These are phyloP conservation scores for Phytophthora sp. DNA, from an alignment of 352 stramenopile genomes.

Conservation along the genomic window DNA sequence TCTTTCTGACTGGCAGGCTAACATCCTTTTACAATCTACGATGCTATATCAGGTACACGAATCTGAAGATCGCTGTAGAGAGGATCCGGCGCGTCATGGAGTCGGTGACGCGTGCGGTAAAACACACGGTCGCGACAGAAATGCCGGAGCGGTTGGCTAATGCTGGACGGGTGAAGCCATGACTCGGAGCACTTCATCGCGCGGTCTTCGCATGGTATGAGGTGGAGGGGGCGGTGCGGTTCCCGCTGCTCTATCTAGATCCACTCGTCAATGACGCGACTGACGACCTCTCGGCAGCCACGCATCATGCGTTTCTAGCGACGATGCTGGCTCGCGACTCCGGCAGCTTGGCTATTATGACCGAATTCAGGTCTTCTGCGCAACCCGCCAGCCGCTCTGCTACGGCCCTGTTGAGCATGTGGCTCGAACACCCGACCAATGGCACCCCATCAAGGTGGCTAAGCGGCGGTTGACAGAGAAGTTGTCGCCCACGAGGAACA, in stretches of 20 bases:
- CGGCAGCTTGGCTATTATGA: too few species aligned
- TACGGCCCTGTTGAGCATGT: neutral
- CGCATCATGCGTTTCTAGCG: neutral
- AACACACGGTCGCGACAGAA: neutral
- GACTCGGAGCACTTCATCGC: neutral
- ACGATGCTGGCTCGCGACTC: neutral
- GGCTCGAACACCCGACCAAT: neutral
- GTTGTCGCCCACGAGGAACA: too few species aligned
- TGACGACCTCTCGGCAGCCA: neutral
- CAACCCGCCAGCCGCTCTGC: too few species aligned
- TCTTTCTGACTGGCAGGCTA: slow-evolving; percentile 4
- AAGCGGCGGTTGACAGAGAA: too few species aligned
- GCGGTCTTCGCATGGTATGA: neutral
- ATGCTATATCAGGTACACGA: neutral
- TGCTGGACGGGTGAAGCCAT: neutral
- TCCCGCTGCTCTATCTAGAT: neutral
- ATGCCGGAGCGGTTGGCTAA: neutral
- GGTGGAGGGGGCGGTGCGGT: neutral
- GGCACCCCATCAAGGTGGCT: slow-evolving; percentile 11
- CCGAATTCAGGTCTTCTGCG: too few species aligned
- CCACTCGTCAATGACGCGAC: neutral
- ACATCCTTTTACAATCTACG: too few species aligned
- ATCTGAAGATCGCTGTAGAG: neutral
- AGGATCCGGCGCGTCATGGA: neutral
- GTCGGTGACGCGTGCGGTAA: neutral